Conservation (phyloP, 2,329 filamentous ascomycete species). For the Furcasterigmium furcatum region DNA sequence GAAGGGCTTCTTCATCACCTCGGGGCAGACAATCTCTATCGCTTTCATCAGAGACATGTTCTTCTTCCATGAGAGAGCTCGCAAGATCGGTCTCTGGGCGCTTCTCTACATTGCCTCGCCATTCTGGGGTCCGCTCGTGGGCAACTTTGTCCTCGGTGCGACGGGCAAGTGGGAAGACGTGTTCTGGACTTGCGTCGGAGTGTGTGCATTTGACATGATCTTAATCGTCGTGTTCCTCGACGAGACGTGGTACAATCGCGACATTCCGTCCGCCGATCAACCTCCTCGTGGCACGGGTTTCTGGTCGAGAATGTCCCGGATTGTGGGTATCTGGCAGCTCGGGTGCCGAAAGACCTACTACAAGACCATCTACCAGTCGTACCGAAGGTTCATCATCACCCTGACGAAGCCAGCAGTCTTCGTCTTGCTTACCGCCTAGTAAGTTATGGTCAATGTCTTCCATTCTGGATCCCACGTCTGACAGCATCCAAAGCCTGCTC, state of each 20-base stretch:
- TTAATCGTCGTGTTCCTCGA: slow-evolving; percentile 37
- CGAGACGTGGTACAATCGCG: slow-evolving; percentile 48
- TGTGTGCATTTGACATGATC: slow-evolving; percentile 31
- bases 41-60: slow-evolving; percentile 56
- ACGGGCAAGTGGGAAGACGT: slow-evolving; percentile 39
- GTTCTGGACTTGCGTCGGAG: slow-evolving; percentile 44
- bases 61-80: slow-evolving; percentile 54
- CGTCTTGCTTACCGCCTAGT: slow-evolving; percentile 24
- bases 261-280: slow-evolving; percentile 28
- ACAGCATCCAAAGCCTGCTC: slow-evolving; percentile 14
- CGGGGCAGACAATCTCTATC: slow-evolving; percentile 40
- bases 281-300: slow-evolving; percentile 24
- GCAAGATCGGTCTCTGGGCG: slow-evolving; percentile 47
- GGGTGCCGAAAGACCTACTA: neutral
- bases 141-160: slow-evolving; percentile 43
- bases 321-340: slow-evolving; percentile 11
- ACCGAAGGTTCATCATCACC: slow-evolving; percentile 31
- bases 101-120: slow-evolving; percentile 35
- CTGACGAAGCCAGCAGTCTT: slow-evolving; percentile 36
- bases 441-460: slow-evolving; percentile 16
- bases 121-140: slow-evolving; percentile 41
- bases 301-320: neutral
- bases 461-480: too few species aligned
- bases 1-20: slow-evolving; percentile 44
- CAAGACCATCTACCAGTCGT: slow-evolving; percentile 23